Conservation (phyloP, 306 rosid species). For the Inga laurina region DNA sequence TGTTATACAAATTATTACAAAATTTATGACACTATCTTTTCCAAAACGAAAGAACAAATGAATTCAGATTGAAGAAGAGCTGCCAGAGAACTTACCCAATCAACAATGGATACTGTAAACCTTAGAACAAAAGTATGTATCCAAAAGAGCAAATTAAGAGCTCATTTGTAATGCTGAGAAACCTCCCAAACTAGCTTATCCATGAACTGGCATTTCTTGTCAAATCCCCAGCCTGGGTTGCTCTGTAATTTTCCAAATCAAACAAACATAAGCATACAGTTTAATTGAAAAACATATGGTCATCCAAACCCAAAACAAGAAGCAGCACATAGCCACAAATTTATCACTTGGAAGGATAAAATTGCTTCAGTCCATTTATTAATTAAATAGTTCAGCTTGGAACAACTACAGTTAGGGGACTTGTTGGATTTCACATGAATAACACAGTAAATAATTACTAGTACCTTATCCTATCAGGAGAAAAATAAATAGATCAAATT, state of each 20-base stretch:
- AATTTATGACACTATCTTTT: constrained; percentile 7
- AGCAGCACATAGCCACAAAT: too few relatives aligned
- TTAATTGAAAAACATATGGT: neutral
- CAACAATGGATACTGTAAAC: neutral
- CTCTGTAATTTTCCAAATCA: constrained; percentile 55
- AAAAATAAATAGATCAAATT: neutral
- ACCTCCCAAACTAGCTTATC: constrained; percentile 70
- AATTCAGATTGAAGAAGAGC: neutral
- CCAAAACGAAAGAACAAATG: neutral
- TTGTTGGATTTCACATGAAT: neutral
- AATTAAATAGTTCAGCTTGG: neutral
- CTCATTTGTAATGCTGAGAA: constrained; percentile 68
- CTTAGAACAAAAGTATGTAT: constrained; percentile 1
- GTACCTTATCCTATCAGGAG: constrained; percentile 3
- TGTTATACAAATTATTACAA: constrained; percentile 27
- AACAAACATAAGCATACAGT: constrained; percentile 25
- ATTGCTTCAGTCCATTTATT: neutral
- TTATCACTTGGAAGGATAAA: too few relatives aligned
- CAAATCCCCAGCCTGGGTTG: constrained; percentile 94
- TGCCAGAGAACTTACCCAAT: constrained; percentile 13
- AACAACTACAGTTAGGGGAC: constrained; percentile 6
- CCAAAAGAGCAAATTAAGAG: constrained; percentile 18
- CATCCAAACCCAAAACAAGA: constrained; percentile 17
- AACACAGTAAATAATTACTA: neutral
- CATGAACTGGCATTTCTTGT: constrained; percentile 90